These are phyloP conservation scores for Amanita phalloides DNA, from an alignment of 768 basidiomycete species.

Conservation along the genomic window DNA sequence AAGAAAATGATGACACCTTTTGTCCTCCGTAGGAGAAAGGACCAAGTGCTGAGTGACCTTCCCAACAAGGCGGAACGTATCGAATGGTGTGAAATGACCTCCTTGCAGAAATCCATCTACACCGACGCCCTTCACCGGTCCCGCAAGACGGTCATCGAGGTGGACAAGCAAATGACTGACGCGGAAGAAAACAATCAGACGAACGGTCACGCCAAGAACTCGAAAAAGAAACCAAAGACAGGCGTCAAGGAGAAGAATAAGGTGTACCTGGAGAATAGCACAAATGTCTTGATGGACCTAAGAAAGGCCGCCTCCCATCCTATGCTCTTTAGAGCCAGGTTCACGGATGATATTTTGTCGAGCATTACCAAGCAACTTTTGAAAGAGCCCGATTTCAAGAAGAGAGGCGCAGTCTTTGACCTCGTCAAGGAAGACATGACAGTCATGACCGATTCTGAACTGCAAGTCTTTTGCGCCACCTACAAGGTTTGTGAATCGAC, in stretches of 20 bases:
- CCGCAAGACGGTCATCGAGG: constrained; percentile 64
- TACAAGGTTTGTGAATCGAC: constrained; percentile 56
- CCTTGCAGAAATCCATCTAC: constrained; percentile 75
- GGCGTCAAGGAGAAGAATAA: constrained; percentile 48
- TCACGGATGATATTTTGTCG: constrained; percentile 65
- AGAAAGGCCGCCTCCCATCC: constrained; percentile 96
- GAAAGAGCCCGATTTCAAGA: constrained; percentile 88
- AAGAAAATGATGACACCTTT: constrained; percentile 99
- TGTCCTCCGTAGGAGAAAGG: constrained; percentile 92
- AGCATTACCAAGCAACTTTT: constrained; percentile 73
- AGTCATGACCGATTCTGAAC: constrained; percentile 95
- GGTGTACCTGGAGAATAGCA: constrained; percentile 67
- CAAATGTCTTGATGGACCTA: constrained; percentile 95
- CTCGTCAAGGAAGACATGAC: constrained; percentile 96
- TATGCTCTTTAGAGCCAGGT: constrained; percentile 85
- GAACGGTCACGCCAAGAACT: constrained; percentile 17
- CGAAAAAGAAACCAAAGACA: constrained; percentile 34
- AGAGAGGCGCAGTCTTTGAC: constrained; percentile 67
- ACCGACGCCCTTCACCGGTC: constrained; percentile 77
- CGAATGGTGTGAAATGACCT: constrained; percentile 92
- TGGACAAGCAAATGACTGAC: constrained; percentile 16
- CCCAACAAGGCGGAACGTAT: constrained; percentile 90
- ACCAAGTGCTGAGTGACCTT: constrained; percentile 89
- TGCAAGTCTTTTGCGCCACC: constrained; percentile 75
- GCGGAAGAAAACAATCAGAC: constrained; percentile 8